A percentile compares a stretch with the other conserved stretches of the same genome.
Conservation (phyloP, 2,329 filamentous ascomycete species). For the Blastomyces silverae region DNA sequence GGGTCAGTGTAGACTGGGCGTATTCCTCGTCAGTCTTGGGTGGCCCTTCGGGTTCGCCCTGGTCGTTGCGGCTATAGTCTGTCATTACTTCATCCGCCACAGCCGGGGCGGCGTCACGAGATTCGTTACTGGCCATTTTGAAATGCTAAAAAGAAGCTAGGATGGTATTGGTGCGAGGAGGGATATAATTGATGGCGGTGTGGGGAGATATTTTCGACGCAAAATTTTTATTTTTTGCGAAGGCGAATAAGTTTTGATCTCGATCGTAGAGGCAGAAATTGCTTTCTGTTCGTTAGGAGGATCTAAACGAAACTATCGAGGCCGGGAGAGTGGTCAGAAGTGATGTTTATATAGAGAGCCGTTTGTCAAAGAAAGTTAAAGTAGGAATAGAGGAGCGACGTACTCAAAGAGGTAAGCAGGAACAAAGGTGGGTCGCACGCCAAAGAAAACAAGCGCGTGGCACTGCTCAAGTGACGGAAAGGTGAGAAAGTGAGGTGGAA, state of each 20-base stretch:
- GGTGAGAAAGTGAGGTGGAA: conserved; percentile 19
- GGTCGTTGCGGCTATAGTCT: conserved; percentile 60
- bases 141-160: background rate
- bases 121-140: conserved; percentile 57
- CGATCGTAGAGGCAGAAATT: conserved; percentile 10
- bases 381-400: conserved; percentile 6
- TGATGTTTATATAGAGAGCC: background rate
- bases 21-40: conserved; percentile 98
- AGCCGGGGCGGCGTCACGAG: conserved; percentile 47
- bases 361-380: conserved; percentile 4
- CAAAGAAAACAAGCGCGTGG: conserved; percentile 7
- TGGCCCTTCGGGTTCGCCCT: conserved; percentile 62
- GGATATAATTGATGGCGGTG: conserved; percentile 7
- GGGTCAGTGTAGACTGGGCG: conserved; percentile 80
- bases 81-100: conserved; percentile 56
- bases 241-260: conserved; percentile 2
- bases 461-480: conserved; percentile 16
- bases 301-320: conserved; percentile 11
- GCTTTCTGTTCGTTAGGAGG: conserved; percentile 7
- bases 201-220: background rate
- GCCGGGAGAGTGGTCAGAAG: background rate
- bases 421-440: conserved; percentile 10
- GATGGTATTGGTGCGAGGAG: conserved; percentile 9
- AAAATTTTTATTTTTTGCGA: background rate
- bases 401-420: conserved; percentile 8